Conservation (phyloP, 2,329 filamentous ascomycete species). For the Lasiodiplodia sp. region DNA sequence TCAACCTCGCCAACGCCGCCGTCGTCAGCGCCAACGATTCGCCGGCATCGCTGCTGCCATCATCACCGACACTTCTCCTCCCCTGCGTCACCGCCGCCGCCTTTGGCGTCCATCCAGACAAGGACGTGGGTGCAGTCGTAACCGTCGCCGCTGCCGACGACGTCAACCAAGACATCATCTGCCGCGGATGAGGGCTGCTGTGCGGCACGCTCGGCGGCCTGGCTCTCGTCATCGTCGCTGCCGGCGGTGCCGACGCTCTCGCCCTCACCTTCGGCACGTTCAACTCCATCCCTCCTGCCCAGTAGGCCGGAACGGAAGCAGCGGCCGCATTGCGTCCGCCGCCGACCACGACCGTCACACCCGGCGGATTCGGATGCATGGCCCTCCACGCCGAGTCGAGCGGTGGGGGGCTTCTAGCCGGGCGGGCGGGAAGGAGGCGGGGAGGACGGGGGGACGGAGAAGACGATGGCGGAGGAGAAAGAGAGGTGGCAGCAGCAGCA, state of each 20-base stretch:
- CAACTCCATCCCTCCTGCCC: neutral
- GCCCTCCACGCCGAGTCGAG: slow-evolving; percentile 45
- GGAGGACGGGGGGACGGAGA: slow-evolving; percentile 35
- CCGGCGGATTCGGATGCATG: slow-evolving; percentile 38
- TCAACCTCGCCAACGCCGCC: slow-evolving; percentile 7
- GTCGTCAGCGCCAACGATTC: neutral
- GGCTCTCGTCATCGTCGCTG: neutral
- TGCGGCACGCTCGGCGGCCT: neutral
- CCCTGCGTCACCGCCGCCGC: neutral
- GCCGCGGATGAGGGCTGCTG: neutral
- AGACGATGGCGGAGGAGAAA: slow-evolving; percentile 33
- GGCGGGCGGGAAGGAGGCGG: slow-evolving; percentile 9
- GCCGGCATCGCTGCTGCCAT: neutral
- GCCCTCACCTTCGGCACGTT: neutral
- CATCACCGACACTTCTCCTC: neutral
- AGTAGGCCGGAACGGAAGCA: neutral
- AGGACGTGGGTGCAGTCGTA: neutral
- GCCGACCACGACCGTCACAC: neutral
- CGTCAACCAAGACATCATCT: neutral
- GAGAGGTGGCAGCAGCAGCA: slow-evolving; percentile 7
- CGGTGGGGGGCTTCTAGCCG: slow-evolving; percentile 37
- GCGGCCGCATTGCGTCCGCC: neutral
- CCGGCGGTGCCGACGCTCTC: no score
- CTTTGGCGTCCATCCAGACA: neutral
- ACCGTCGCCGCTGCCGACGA: neutral